Conservation (phyloP, 1,284 basidiomycete genomes). For the Sporisorium scitamineum region DNA sequence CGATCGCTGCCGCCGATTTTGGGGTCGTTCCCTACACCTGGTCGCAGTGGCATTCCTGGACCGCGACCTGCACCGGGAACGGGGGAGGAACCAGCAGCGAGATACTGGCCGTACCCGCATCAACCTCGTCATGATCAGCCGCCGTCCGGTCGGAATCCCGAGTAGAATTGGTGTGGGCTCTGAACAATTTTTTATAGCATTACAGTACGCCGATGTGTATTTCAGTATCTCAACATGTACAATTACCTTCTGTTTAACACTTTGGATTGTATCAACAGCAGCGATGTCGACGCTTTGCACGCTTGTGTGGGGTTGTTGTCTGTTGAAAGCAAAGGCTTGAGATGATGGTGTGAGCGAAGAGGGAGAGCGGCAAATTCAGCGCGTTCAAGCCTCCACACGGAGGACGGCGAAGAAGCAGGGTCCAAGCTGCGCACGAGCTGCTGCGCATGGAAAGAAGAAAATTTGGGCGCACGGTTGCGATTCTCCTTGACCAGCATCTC, state of each 20-base stretch:
- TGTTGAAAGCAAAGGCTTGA: background rate
- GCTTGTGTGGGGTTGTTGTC: background rate
- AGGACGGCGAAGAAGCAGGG: background rate
- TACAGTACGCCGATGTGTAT: background rate
- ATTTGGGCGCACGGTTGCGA: background rate
- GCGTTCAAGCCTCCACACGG: background rate
- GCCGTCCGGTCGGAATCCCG: slow-evolving; percentile 11
- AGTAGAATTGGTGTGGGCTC: slow-evolving; percentile 11
- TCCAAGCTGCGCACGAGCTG: background rate
- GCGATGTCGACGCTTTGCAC: background rate
- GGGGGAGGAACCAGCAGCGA: slow-evolving; percentile 23
- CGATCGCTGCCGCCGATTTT: slow-evolving; percentile 49
- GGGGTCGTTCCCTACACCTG: slow-evolving; percentile 37
- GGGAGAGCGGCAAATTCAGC: background rate
- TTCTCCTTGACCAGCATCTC: background rate
- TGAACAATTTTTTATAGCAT: background rate
- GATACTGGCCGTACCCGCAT: slow-evolving; percentile 44
- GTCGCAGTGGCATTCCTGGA: slow-evolving; percentile 16
- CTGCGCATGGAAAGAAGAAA: background rate
- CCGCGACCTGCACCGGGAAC: slow-evolving; percentile 13
- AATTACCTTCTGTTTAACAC: background rate
- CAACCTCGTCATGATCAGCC: slow-evolving; percentile 28
- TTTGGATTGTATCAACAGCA: slow-evolving; percentile 2
- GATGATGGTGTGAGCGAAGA: background rate
- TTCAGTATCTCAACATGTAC: slow-evolving; percentile 1